Percentiles rank a stretch among this genome's conserved stretches.
Evolutionary conservation across 1,139 yeast genomes (phyloP).

Genomic region (Chernovozyma sophiae-reginae): DNA sequence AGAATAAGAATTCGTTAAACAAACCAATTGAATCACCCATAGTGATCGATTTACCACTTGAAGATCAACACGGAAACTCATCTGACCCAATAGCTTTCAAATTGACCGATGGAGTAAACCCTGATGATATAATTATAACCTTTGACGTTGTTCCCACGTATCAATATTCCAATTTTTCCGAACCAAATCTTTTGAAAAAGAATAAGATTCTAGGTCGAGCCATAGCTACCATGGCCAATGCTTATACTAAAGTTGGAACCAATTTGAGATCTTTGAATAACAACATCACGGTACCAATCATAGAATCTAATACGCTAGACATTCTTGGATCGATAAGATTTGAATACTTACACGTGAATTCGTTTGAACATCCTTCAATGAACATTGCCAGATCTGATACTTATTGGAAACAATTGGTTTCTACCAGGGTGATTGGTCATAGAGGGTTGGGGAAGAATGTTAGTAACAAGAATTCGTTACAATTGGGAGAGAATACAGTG

Average conservation of each 20-base stretch:
- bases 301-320: conserved; percentile 68
- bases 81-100: conserved; percentile 82
- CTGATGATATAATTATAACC: conserved; percentile 57
- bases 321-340: conserved; percentile 75
- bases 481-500: conserved; percentile 92
- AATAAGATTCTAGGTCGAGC: conserved; percentile 76
- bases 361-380: conserved; percentile 73
- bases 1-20: conserved; percentile 32
- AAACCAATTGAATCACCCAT: conserved; percentile 58
- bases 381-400: conserved; percentile 69
- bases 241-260: conserved; percentile 67
- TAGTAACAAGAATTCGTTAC: conserved; percentile 69
- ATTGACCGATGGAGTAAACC: conserved; percentile 44
- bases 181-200: conserved; percentile 13
- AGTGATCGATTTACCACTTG: conserved; percentile 76
- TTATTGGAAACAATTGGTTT: conserved; percentile 87
- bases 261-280: conserved; percentile 67
- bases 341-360: conserved; percentile 67
- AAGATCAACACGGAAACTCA: conserved; percentile 71
- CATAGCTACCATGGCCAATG: conserved; percentile 65
- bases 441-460: conserved; percentile 91
- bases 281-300: conserved; percentile 69
- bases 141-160: conserved; percentile 96
- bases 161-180: conserved; percentile 28
- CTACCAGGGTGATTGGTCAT: conserved; percentile 93